Evolutionary conservation across 768 basidiomycete genomes (phyloP).

Genomic region (Boletellus emodensis): DNA sequence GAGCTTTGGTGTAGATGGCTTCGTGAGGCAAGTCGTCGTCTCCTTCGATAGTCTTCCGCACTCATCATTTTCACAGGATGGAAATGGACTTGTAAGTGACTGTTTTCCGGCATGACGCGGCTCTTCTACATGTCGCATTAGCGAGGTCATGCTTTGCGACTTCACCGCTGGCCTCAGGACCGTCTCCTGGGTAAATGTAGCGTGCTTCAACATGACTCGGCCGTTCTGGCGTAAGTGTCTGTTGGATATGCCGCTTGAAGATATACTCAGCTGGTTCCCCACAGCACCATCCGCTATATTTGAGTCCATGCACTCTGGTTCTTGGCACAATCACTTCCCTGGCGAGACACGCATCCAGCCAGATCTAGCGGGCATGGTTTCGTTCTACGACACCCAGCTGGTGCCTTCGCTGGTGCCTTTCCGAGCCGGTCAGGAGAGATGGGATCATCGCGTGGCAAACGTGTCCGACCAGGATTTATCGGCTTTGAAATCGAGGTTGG

Average conservation of each 20-base stretch:
- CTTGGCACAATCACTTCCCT: slow-evolving; percentile 20
- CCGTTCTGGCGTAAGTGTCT: background rate
- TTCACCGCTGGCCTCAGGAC: background rate
- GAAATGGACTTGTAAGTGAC: background rate
- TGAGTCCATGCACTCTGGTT: slow-evolving; percentile 11
- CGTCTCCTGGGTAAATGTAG: background rate
- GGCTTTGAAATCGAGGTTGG: background rate
- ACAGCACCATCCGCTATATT: background rate
- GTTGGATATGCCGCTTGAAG: no score
- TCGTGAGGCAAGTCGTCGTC: background rate
- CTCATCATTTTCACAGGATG: background rate
- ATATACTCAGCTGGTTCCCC: background rate
- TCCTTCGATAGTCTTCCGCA: no score
- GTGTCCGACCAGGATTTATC: slow-evolving; percentile 20
- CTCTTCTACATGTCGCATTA: background rate
- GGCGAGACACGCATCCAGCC: slow-evolving; percentile 20
- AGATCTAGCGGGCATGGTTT: slow-evolving; percentile 3
- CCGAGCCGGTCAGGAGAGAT: slow-evolving; percentile 5
- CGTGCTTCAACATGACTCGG: background rate
- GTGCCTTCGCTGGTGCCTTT: background rate
- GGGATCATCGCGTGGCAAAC: slow-evolving; percentile 25
- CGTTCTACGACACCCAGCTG: background rate
- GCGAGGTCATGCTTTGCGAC: background rate
- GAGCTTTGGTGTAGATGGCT: background rate
- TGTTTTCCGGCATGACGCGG: no score